Conservation (phyloP, 148 eudicot genomes). For the Nyssa sinensis region DNA sequence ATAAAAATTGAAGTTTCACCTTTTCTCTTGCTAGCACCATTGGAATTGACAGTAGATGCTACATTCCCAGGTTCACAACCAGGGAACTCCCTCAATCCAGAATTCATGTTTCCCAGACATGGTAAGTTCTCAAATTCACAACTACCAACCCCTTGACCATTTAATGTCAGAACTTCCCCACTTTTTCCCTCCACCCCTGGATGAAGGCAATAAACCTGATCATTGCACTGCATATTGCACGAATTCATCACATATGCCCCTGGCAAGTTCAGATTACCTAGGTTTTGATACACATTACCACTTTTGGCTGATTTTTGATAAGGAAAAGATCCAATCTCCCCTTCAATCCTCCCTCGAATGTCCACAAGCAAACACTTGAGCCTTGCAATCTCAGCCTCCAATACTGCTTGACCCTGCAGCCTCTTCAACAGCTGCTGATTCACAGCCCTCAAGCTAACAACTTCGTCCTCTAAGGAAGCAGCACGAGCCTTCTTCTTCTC, state of each 20-base stretch:
- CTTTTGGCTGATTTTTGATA: slow-evolving; percentile 64
- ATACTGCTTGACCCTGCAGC: slow-evolving; percentile 70
- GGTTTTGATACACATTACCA: slow-evolving; percentile 48
- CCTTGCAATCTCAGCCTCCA: slow-evolving; percentile 83
- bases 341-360: slow-evolving; percentile 89
- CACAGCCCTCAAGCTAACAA: slow-evolving; percentile 65
- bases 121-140: slow-evolving; percentile 74
- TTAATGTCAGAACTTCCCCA: slow-evolving; percentile 33
- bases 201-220: slow-evolving; percentile 70
- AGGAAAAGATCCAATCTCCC: slow-evolving; percentile 89
- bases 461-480: slow-evolving; percentile 86
- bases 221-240: slow-evolving; percentile 68
- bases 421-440: slow-evolving; percentile 83
- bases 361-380: slow-evolving; percentile 94
- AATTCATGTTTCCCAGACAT: slow-evolving; percentile 58
- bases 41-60: slow-evolving; percentile 31
- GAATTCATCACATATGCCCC: slow-evolving; percentile 64
- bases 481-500: slow-evolving; percentile 91
- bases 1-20: slow-evolving; percentile 24
- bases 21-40: slow-evolving; percentile 55
- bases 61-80: slow-evolving; percentile 53
- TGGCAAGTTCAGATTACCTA: slow-evolving; percentile 36
- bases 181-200: slow-evolving; percentile 42
- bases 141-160: slow-evolving; percentile 46
- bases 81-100: slow-evolving; percentile 37